Conservation (phyloP, 176 grass and related monocot genomes). For the Cenchrus americanus region DNA sequence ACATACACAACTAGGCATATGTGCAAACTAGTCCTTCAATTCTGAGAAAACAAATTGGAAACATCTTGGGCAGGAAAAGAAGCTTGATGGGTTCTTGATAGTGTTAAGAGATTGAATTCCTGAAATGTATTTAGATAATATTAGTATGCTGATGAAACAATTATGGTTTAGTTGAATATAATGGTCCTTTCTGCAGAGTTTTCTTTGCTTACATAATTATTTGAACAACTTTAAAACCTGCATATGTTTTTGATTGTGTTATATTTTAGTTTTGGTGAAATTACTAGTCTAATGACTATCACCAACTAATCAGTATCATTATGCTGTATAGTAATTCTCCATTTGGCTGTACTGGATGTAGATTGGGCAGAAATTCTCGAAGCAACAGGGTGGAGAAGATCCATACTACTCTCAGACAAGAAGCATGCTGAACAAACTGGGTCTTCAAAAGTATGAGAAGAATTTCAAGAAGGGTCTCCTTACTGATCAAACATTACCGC, state of each 20-base stretch:
- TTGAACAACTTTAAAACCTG: not conserved
- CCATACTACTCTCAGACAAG: constrained; percentile 70
- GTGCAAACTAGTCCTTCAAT: not conserved
- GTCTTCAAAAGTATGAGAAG: constrained; percentile 91
- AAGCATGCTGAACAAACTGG: constrained; percentile 70
- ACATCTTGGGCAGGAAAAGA: constrained; percentile 10
- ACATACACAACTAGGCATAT: not conserved
- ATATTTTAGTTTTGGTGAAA: constrained; percentile 17
- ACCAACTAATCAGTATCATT: not conserved
- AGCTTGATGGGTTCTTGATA: constrained; percentile 12
- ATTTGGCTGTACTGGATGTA: constrained; percentile 45
- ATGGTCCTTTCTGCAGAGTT: not conserved
- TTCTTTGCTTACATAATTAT: constrained; percentile 1
- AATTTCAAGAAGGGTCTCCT: constrained; percentile 95
- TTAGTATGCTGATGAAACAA: not conserved
- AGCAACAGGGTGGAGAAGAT: constrained; percentile 56
- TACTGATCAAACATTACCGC: constrained; percentile 79
- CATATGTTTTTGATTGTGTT: not conserved
- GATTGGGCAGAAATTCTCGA: constrained; percentile 88
- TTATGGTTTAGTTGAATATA: constrained; percentile 14
- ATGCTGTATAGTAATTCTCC: constrained; percentile 18
- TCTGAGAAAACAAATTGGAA: constrained; percentile 18
- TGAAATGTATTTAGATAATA: not conserved
- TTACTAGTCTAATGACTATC: constrained; percentile 11
- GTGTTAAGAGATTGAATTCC: constrained; percentile 1